These are phyloP conservation scores for Aspergillus brasiliensis DNA, from an alignment of 2,329 filamentous ascomycete genomes.

Conservation along the genomic window DNA sequence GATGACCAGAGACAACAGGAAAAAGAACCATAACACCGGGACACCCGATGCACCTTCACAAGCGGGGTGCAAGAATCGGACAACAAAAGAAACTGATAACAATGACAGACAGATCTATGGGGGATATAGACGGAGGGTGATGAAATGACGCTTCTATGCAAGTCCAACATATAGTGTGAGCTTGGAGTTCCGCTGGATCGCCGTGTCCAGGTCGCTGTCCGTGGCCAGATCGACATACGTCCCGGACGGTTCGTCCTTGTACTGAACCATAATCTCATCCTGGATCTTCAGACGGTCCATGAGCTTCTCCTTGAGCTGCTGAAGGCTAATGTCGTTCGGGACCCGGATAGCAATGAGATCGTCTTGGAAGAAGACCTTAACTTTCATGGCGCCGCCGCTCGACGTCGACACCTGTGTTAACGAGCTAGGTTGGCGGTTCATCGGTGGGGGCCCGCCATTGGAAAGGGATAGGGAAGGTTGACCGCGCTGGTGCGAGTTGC, in stretches of 20 bases:
- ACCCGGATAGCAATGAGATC: slow-evolving; percentile 92
- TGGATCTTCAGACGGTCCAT: slow-evolving; percentile 78
- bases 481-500: slow-evolving; percentile 43
- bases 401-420: slow-evolving; percentile 50
- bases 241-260: slow-evolving; percentile 80
- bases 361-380: slow-evolving; percentile 92
- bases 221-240: slow-evolving; percentile 74
- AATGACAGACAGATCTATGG: slow-evolving; percentile 21
- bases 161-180: slow-evolving; percentile 70
- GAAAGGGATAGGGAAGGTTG: slow-evolving; percentile 35
- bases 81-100: slow-evolving; percentile 3
- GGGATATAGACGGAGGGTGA: background rate
- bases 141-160: slow-evolving; percentile 21
- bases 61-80: background rate
- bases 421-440: slow-evolving; percentile 56
- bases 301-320: slow-evolving; percentile 80
- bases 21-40: slow-evolving; percentile 21
- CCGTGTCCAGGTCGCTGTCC: slow-evolving; percentile 78
- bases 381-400: slow-evolving; percentile 68
- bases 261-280: slow-evolving; percentile 76
- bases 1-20: slow-evolving; percentile 19
- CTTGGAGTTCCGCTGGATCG: slow-evolving; percentile 83
- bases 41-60: slow-evolving; percentile 16
- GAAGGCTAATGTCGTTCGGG: slow-evolving; percentile 74
- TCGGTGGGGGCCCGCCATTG: slow-evolving; percentile 45